phyloP scores from a whole-genome alignment of 805 yeast species.

The Wickerhamiella spandovensis region DNA sequence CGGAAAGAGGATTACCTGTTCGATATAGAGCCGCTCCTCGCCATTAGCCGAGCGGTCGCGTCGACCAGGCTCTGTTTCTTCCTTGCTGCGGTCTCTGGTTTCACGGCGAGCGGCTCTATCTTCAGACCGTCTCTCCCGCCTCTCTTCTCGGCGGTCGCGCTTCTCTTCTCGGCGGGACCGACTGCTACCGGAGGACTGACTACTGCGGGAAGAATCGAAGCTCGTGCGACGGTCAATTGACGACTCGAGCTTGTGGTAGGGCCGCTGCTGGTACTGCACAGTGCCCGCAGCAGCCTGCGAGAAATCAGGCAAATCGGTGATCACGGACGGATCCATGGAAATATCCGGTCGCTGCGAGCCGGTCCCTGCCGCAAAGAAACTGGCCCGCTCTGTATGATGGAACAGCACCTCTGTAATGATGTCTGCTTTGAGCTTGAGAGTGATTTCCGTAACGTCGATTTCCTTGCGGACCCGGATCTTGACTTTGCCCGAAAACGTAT shows the following conservation, averaged over 20 bases:
- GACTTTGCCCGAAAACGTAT: constrained; percentile 8
- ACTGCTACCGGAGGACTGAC: too few species aligned
- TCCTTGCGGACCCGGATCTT: constrained; percentile 4
- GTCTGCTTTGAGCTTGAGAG: constrained; percentile 9
- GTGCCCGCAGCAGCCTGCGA: background rate
- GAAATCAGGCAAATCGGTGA: background rate
- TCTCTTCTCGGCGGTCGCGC: background rate
- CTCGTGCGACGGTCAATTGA: background rate
- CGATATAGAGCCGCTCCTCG: background rate
- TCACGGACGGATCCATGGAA: background rate
- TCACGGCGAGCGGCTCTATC: background rate
- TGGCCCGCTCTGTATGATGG: background rate
- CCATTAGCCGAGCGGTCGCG: background rate
- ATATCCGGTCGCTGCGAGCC: background rate
- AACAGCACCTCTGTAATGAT: constrained; percentile 4
- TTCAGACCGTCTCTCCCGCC: background rate
- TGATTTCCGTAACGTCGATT: constrained; percentile 6
- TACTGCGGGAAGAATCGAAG: background rate
- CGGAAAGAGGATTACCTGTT: constrained; percentile 5
- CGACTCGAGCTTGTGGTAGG: background rate
- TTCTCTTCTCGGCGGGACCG: too few species aligned
- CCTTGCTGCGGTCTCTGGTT: background rate
- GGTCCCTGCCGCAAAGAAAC: background rate
- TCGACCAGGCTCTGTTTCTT: background rate
- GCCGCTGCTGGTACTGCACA: background rate